These are phyloP conservation scores for Lyophyllum semitale DNA, from an alignment of 768 basidiomycete species.

Conservation along the genomic window DNA sequence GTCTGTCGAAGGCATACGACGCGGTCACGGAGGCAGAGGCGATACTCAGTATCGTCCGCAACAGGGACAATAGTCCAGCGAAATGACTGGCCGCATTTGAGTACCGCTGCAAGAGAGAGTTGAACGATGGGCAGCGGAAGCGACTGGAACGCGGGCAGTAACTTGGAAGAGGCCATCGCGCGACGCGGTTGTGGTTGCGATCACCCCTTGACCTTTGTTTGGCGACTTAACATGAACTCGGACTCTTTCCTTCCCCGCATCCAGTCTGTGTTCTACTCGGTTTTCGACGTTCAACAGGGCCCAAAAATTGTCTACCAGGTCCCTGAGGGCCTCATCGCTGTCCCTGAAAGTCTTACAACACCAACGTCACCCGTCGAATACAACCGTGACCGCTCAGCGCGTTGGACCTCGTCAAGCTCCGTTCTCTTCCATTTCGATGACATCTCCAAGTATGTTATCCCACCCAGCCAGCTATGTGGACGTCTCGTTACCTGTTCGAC, in stretches of 20 bases:
- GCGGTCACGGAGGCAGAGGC: constrained; percentile 78
- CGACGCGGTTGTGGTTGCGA: constrained; percentile 1
- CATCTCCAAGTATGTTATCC: constrained; percentile 93
- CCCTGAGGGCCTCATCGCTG: constrained; percentile 82
- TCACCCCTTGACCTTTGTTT: not conserved
- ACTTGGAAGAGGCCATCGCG: constrained; percentile 21
- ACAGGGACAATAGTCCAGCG: constrained; percentile 69
- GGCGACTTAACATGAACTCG: constrained; percentile 25
- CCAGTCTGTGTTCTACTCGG: constrained; percentile 91
- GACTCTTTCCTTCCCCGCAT: constrained; percentile 81
- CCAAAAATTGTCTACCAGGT: constrained; percentile 93
- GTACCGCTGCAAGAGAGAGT: constrained; percentile 74
- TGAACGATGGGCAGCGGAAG: constrained; percentile 67
- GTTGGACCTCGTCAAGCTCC: constrained; percentile 49
- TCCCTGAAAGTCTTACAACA: constrained; percentile 41
- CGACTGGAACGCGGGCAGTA: constrained; percentile 51
- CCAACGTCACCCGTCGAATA: constrained; percentile 26
- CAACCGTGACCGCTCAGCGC: constrained; percentile 39
- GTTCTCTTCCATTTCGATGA: constrained; percentile 86
- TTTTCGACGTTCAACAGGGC: constrained; percentile 84
- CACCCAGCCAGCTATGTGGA: constrained; percentile 81
- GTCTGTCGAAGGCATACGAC: constrained; percentile 84
- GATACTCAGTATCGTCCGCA: constrained; percentile 56
- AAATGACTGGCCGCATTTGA: constrained; percentile 86
- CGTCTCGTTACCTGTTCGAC: constrained; percentile 87